Evolutionary conservation across 441 rosid genomes (phyloP), one percentile per base, ranked within the genome.

Genomic region (Pelargonium citronellum): DNA sequence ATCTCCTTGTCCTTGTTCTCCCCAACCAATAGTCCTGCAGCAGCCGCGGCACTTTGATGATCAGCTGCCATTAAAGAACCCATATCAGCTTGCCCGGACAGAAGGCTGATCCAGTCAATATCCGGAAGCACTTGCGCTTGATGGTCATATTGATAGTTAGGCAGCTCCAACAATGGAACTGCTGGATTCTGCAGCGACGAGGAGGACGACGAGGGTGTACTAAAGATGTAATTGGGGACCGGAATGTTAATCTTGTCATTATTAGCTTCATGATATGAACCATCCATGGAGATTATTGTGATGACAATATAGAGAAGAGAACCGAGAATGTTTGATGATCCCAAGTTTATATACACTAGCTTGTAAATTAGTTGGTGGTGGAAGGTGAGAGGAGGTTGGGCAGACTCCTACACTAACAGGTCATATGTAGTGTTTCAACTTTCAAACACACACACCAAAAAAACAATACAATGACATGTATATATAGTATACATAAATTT

Each of bases 41-140:
- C n/a, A n/a, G n/a, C n/a, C n/a, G n/a, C n/a, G n/a, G n/a, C n/a
- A n/a, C n/a, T n/a, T n/a, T n/a, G n/a, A n/a, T n/a, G n/a, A n/a
- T n/a, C n/a, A n/a, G 6, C 39, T 34, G 39, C 39, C 39, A 34
- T 34, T 34, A 34, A 34, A 34, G 39, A 34, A 37, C 20, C 22
- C 30, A 46, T 46, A 15, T 60, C 72, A 2, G 76, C 55, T 49
- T 83, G 80, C 12, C 78, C 77, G 0, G 84, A 80, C 41, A 85
- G 84, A 70, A 89, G 87, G 72, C 82, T 64, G 3, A 77, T 81
- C 93, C 91, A 89, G 60, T 88, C 90, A 65, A 86, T 78, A 66
- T 83, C 86, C 2, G 69, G 78, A 46, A 78, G 74, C 4, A 61
- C 11, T 11, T 53, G 39, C 39, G 39, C 39, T 34, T 34, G 39